phyloP scores from a whole-genome alignment of 2,329 filamentous ascomycete genomes.

The Fusarium begoniae region DNA sequence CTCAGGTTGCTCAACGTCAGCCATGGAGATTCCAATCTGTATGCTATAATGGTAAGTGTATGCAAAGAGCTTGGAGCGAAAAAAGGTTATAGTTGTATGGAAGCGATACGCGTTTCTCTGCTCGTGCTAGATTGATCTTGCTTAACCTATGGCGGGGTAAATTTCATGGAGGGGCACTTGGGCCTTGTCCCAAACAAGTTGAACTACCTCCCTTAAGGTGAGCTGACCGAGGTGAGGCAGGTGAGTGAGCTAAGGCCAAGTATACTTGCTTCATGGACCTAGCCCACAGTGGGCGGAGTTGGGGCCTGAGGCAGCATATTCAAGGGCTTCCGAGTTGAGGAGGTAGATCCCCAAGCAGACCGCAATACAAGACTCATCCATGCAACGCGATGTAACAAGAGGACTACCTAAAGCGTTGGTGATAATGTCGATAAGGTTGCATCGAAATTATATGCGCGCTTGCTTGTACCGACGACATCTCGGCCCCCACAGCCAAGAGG shows the following conservation, averaged over 20 bases:
- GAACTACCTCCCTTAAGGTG: background rate
- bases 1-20: constrained; percentile 61
- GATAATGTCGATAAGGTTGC: constrained; percentile 1
- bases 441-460: constrained; percentile 13
- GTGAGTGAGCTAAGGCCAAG: background rate
- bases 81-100: constrained; percentile 31
- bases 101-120: constrained; percentile 42
- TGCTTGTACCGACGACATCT: constrained; percentile 8
- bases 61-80: constrained; percentile 15
- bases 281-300: background rate
- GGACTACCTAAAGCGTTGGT: background rate
- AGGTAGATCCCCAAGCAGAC: background rate
- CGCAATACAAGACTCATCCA: background rate
- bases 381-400: background rate
- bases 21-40: constrained; percentile 52
- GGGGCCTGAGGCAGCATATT: constrained; percentile 29
- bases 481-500: background rate
- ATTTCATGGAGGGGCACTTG: constrained; percentile 45
- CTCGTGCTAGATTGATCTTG: constrained; percentile 21
- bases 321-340: background rate
- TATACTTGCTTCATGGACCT: background rate
- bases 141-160: constrained; percentile 48
- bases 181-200: background rate
- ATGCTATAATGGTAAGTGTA: background rate
- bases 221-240: background rate